These are phyloP conservation scores for Eragrostis curvula DNA, from an alignment of 176 grass and related monocot genomes.

Conservation along the genomic window DNA sequence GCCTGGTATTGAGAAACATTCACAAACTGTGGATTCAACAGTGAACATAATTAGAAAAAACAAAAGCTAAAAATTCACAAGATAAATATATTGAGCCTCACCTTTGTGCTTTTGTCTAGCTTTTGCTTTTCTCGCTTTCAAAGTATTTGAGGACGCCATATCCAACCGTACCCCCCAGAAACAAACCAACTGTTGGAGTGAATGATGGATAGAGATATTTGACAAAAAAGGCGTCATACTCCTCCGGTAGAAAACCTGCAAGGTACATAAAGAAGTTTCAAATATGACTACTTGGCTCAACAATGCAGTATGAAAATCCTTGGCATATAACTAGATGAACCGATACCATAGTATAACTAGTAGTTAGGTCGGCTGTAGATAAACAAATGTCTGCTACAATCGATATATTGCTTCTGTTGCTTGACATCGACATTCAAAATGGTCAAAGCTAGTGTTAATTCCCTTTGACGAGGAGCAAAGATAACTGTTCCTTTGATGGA, in stretches of 20 bases:
- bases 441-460: not conserved
- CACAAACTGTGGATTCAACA: not conserved
- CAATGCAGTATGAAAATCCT: conserved; percentile 10
- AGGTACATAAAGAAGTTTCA: not conserved
- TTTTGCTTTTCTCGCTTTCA: conserved; percentile 82
- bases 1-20: not conserved
- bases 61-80: not conserved
- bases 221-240: conserved; percentile 86
- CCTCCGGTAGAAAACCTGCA: conserved; percentile 88
- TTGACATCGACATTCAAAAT: not conserved
- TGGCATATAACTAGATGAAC: not conserved
- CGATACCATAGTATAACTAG: not conserved
- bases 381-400: not conserved
- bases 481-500: not conserved
- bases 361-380: too few species aligned
- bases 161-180: conserved; percentile 66
- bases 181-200: conserved; percentile 84
- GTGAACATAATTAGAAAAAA: not conserved
- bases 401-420: conserved; percentile 1
- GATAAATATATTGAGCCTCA: conserved; percentile 12
- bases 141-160: conserved; percentile 93
- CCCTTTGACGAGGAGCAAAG: not conserved
- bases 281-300: not conserved
- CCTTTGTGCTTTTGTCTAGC: conserved; percentile 35
- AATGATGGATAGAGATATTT: conserved; percentile 93